These are phyloP conservation scores for Cicer pinnatifidum DNA, from an alignment of 306 rosid species.

Conservation along the genomic window DNA sequence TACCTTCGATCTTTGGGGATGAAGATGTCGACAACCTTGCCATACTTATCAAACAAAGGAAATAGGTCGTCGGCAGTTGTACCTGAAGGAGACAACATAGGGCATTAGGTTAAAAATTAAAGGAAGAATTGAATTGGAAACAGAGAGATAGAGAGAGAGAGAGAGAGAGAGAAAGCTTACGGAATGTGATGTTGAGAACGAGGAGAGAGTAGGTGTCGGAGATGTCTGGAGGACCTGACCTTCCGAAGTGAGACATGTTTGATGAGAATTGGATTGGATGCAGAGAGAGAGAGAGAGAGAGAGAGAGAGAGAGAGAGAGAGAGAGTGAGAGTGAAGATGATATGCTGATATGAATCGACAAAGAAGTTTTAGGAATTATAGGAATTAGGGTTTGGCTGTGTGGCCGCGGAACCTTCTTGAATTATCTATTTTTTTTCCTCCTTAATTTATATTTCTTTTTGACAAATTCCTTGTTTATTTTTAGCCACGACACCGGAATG, in stretches of 20 bases:
- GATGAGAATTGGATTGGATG: neutral
- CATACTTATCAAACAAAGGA: constrained; percentile 85
- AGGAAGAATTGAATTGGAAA: neutral
- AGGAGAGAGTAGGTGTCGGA: constrained; percentile 92
- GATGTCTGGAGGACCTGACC: constrained; percentile 89
- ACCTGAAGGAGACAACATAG: constrained; percentile 44
- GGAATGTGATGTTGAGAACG: constrained; percentile 90
- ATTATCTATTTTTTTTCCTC: too few species aligned
- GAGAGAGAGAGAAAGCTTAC: constrained; percentile 47
- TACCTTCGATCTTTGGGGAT: constrained; percentile 92
- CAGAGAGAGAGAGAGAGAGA: neutral
- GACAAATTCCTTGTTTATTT: too few species aligned
- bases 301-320: too few species aligned
- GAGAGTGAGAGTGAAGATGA: too few species aligned
- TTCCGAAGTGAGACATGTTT: constrained; percentile 84
- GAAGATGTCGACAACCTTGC: constrained; percentile 90
- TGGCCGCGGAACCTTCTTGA: too few species aligned
- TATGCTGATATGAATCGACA: too few species aligned
- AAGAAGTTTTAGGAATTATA: too few species aligned
- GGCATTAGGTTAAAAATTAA: constrained; percentile 6
- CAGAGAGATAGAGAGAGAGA: neutral
- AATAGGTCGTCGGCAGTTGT: constrained; percentile 87
- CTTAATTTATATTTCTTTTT: too few species aligned
- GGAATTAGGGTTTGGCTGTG: too few species aligned
- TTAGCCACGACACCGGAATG: too few species aligned